Evolutionary conservation across 345 rosid species (phyloP).

Genomic region (Lepidium sativum): DNA sequence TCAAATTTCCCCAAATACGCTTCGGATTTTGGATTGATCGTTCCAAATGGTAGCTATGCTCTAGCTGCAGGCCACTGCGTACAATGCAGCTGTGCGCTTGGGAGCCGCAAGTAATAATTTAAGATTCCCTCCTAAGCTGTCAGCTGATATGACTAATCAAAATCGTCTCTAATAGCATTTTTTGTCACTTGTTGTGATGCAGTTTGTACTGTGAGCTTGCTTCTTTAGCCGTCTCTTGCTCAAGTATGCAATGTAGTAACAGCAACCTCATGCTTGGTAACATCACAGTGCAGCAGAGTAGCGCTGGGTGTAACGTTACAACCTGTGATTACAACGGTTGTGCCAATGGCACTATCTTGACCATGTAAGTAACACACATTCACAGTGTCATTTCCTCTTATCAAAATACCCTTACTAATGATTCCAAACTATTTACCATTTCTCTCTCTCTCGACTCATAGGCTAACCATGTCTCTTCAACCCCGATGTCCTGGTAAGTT

Average conservation of each 20-base stretch:
- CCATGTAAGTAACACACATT: constrained; percentile 39
- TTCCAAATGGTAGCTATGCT: constrained; percentile 90
- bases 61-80: constrained; percentile 91
- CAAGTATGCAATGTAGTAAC: constrained; percentile 86
- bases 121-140: background rate
- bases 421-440: background rate
- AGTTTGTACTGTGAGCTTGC: constrained; percentile 96
- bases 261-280: constrained; percentile 93
- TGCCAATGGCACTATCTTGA: constrained; percentile 63
- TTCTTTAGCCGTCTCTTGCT: constrained; percentile 92
- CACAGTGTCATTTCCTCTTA: background rate
- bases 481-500: constrained; percentile 89
- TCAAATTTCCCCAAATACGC: constrained; percentile 75
- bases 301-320: constrained; percentile 85
- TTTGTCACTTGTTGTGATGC: constrained; percentile 8
- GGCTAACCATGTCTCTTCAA: constrained; percentile 76
- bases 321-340: constrained; percentile 73
- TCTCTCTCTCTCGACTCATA: constrained; percentile 18
- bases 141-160: background rate
- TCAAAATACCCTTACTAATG: background rate
- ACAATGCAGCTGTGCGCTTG: constrained; percentile 93
- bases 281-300: constrained; percentile 57
- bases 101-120: constrained; percentile 64
- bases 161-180: background rate
- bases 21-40: constrained; percentile 63